Percentiles rank a stretch among this genome's conserved stretches.
These are phyloP conservation scores for Aspergillus campestris DNA, from an alignment of 495 filamentous ascomycete species.

Conservation along the genomic window DNA sequence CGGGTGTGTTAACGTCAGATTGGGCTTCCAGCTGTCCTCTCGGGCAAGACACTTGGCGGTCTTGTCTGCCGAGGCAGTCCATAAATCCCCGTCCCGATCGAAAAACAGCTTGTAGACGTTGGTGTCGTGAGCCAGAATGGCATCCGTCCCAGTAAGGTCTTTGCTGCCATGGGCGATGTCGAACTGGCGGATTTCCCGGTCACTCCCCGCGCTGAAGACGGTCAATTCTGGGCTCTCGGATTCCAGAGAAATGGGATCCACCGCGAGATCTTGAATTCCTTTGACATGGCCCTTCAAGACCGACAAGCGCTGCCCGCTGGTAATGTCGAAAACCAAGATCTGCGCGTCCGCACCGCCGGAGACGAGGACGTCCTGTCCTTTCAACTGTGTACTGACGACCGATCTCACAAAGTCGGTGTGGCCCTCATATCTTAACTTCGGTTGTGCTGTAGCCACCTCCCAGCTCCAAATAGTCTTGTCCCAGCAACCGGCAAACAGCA, in stretches of 20 bases:
- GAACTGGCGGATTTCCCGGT: conserved; percentile 70
- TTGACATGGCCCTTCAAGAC: conserved; percentile 72
- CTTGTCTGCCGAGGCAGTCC: conserved; percentile 85
- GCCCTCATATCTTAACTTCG: conserved; percentile 54
- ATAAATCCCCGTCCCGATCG: conserved; percentile 66
- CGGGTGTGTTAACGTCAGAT: conserved; percentile 66
- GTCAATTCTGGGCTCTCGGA: conserved; percentile 33
- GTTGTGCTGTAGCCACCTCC: conserved; percentile 49
- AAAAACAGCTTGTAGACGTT: conserved; percentile 78
- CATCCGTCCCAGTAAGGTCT: conserved; percentile 37
- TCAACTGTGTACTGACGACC: conserved; percentile 43
- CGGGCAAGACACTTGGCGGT: conserved; percentile 67
- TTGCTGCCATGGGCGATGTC: conserved; percentile 35
- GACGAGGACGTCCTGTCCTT: conserved; percentile 59
- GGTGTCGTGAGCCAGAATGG: conserved; percentile 78
- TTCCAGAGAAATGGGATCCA: conserved; percentile 53
- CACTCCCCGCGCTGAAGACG: conserved; percentile 73
- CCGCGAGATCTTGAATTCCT: conserved; percentile 62
- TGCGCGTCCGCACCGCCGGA: conserved; percentile 81
- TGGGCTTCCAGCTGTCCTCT: conserved; percentile 54
- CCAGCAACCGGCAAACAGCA: conserved; percentile 84
- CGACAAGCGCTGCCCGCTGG: conserved; percentile 57
- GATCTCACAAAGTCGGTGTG: conserved; percentile 90
- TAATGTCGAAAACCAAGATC: conserved; percentile 74
- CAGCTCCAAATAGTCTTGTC: conserved; percentile 86